Base-by-base conservation (phyloP, 257 asterid species). In the Asclepias syriaca region DNA sequence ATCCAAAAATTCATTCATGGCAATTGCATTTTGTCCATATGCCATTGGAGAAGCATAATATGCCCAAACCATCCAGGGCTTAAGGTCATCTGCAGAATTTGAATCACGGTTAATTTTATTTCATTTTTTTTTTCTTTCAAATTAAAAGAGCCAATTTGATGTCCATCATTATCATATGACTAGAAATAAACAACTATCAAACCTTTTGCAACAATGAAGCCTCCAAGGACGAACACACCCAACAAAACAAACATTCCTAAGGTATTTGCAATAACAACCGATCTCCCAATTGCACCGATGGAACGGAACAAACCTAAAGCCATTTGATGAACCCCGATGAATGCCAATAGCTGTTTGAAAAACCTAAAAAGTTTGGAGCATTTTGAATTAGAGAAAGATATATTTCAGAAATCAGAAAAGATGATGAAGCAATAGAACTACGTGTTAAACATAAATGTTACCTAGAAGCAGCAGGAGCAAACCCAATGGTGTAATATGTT, bases 21-120 rank as follows among this genome's bases (percentile, higher is more conserved):
- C 94, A 39, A 92, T 83, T 19, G 98, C 98, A 65, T 92, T 92
- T 66, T 92, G 97, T 65, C 96, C 98, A 40, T 92, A 92, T 89
- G 81, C 88, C 98, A 92, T 88, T 43, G 97, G 97, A 74, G 98
- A 92, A 73, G 81, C 49, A 57, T 92, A 92, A 83, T 88, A 92
- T 9, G 96, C 97, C 98, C 98, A 92, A 71, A 85, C 82, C 97
- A 92, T 88, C 97, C 97, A 92, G 64, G 72, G 72, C 74, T 87
- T 71, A 29, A 92, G 86, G 75, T 85, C 86, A 79, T 92, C 98
- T 92, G 87, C 6, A 19, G 11, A 68, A 55, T 65, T 59, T 1
- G 70, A 66, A 66, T 19, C 7, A 1, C 46, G 3, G 18, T 0
- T 4, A 61, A 29, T 59, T 58, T 22, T 9, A 58, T 11, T 43